Percentiles rank a stretch among this genome's conserved stretches.
These are phyloP conservation scores for Podaxis carcinomalis DNA, from an alignment of 768 basidiomycete species.

Conservation along the genomic window DNA sequence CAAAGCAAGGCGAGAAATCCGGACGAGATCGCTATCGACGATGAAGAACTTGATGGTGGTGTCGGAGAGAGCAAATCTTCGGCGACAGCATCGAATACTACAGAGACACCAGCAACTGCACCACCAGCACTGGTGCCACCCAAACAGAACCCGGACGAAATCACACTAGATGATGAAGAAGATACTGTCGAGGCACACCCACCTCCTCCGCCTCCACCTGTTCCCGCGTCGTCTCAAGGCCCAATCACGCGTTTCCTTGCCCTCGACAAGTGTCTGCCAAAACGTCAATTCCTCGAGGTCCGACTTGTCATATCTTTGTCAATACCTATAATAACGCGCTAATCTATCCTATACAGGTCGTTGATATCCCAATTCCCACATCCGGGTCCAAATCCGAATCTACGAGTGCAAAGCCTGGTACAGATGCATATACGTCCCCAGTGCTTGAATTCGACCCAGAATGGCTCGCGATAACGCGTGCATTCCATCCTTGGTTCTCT, in stretches of 20 bases:
- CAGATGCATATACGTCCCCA: conserved; percentile 13
- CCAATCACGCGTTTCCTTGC: conserved; percentile 77
- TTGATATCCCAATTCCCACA: conserved; percentile 46
- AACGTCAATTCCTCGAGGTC: conserved; percentile 80
- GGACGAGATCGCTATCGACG: conserved; percentile 46
- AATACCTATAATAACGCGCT: background rate
- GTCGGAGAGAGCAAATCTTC: background rate
- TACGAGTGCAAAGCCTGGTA: too few species aligned
- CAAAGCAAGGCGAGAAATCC: conserved; percentile 29
- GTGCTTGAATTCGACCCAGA: conserved; percentile 73
- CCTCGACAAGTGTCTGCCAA: conserved; percentile 83
- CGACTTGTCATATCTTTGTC: conserved; percentile 3
- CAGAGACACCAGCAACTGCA: background rate
- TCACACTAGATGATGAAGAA: conserved; percentile 43
- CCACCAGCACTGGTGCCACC: background rate
- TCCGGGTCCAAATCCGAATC: conserved; percentile 8
- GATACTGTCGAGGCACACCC: conserved; percentile 32
- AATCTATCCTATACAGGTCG: conserved; percentile 40
- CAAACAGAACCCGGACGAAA: conserved; percentile 46
- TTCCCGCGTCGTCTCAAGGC: conserved; percentile 11
- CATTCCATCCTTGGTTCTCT: conserved; percentile 78
- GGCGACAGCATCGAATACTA: background rate
- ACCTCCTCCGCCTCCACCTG: conserved; percentile 18
- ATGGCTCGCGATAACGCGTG: conserved; percentile 92
- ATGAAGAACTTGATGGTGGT: conserved; percentile 29